A percentile compares a stretch with the other conserved stretches of the same genome.
phyloP scores from a whole-genome alignment of 495 filamentous ascomycete species.

The Aspergillus panamensis region DNA sequence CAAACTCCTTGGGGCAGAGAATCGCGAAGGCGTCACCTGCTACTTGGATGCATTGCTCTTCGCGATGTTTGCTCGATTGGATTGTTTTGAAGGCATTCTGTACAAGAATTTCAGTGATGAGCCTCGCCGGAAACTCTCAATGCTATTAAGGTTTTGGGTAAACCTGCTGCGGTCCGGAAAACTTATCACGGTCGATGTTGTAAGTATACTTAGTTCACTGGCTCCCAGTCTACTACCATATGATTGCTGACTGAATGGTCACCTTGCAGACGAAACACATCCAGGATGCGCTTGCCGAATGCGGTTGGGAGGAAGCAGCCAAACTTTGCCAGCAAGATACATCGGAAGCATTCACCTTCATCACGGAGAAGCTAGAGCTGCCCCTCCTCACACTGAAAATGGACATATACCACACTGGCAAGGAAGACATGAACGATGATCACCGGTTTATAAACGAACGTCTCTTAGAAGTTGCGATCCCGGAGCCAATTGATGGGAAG shows the following conservation, averaged over 20 bases:
- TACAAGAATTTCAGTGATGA: slow-evolving; percentile 64
- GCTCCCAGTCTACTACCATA: not conserved
- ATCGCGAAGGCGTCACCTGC: slow-evolving; percentile 81
- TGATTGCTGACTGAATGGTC: slow-evolving; percentile 29
- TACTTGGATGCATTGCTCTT: slow-evolving; percentile 91
- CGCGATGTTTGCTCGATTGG: slow-evolving; percentile 89
- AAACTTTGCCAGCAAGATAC: slow-evolving; percentile 80
- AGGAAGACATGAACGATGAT: slow-evolving; percentile 76
- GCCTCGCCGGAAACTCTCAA: slow-evolving; percentile 65
- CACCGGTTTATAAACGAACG: slow-evolving; percentile 93
- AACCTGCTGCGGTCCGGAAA: slow-evolving; percentile 84
- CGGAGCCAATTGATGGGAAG: slow-evolving; percentile 55
- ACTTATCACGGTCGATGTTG: slow-evolving; percentile 81
- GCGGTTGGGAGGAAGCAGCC: slow-evolving; percentile 85
- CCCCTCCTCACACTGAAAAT: slow-evolving; percentile 90
- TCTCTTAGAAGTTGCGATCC: slow-evolving; percentile 82
- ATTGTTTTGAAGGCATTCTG: slow-evolving; percentile 88
- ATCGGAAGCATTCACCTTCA: slow-evolving; percentile 92
- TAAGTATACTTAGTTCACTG: slow-evolving; percentile 37
- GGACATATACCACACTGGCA: slow-evolving; percentile 88
- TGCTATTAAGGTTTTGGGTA: slow-evolving; percentile 81
- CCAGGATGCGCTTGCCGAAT: slow-evolving; percentile 77
- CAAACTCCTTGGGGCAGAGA: slow-evolving; percentile 80
- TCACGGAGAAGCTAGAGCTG: slow-evolving; percentile 82
- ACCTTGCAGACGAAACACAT: slow-evolving; percentile 67